phyloP scores from a whole-genome alignment of 352 stramenopile species.

The Salisapilia sapeloensis region DNA sequence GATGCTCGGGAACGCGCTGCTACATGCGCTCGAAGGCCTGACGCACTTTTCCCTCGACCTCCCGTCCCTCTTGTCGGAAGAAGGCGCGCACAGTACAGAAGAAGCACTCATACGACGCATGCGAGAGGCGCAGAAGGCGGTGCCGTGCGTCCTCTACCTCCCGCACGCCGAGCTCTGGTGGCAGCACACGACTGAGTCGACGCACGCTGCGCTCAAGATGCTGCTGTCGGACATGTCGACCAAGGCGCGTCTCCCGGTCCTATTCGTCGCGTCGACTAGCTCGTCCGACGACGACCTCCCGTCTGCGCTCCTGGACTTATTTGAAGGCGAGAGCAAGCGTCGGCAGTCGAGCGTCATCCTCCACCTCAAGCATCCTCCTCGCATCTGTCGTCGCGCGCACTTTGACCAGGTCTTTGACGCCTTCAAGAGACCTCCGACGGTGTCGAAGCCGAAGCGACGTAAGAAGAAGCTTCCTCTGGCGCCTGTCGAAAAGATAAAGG shows the following conservation, averaged over 20 bases:
- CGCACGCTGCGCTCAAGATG: conserved; percentile 65
- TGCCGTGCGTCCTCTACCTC: conserved; percentile 66
- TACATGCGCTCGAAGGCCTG: conserved; percentile 61
- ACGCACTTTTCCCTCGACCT: conserved; percentile 72
- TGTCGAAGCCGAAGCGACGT: conserved; percentile 2
- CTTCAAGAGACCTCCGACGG: conserved; percentile 26
- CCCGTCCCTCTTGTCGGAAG: conserved; percentile 49
- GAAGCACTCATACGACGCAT: conserved; percentile 65
- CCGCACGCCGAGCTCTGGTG: conserved; percentile 66
- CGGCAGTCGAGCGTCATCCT: conserved; percentile 23
- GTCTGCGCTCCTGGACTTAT: conserved; percentile 32
- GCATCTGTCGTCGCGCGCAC: conserved; percentile 15
- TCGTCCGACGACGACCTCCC: conserved; percentile 18
- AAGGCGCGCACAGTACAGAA: conserved; percentile 39
- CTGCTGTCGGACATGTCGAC: conserved; percentile 61
- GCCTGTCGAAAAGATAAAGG: conserved; percentile 15
- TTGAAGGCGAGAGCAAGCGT: conserved; percentile 21
- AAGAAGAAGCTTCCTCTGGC: conserved; percentile 26
- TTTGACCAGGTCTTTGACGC: conserved; percentile 45
- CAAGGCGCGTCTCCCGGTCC: conserved; percentile 41
- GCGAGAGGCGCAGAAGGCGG: conserved; percentile 51
- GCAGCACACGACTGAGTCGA: conserved; percentile 47
- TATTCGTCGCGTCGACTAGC: conserved; percentile 63
- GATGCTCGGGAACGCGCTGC: conserved; percentile 34
- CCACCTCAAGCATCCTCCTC: conserved; percentile 14